Conservation (phyloP, 345 rosid genomes). For the Microcos paniculata region DNA sequence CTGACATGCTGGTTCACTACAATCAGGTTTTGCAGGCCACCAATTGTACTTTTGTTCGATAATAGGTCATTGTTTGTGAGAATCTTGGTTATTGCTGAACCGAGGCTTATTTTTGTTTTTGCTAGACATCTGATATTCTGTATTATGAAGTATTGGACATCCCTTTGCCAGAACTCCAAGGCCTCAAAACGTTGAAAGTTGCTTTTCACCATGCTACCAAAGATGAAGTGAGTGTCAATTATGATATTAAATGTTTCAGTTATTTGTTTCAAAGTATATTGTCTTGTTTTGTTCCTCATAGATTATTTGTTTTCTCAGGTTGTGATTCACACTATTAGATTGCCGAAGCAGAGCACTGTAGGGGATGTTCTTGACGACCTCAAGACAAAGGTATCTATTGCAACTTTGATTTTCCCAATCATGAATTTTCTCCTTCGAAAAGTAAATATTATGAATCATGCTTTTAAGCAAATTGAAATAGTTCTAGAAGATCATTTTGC, state of each 20-base stretch:
- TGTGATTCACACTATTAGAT: constrained; percentile 58
- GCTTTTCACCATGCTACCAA: constrained; percentile 70
- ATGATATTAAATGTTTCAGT: background rate
- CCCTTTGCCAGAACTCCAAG: constrained; percentile 78
- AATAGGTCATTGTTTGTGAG: constrained; percentile 1
- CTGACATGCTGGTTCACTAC: constrained; percentile 74
- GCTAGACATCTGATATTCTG: constrained; percentile 65
- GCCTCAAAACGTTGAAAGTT: constrained; percentile 68
- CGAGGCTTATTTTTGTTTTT: constrained; percentile 10
- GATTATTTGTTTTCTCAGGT: constrained; percentile 35
- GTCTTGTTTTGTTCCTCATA: constrained; percentile 11
- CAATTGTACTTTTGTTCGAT: background rate
- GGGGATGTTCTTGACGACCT: constrained; percentile 72
- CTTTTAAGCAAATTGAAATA: background rate
- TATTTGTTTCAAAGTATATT: constrained; percentile 3
- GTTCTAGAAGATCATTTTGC: background rate
- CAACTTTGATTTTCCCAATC: background rate
- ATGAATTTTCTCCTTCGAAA: background rate
- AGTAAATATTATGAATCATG: background rate
- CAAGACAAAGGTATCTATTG: constrained; percentile 49
- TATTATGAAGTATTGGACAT: constrained; percentile 80
- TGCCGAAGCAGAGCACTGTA: constrained; percentile 72
- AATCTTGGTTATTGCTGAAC: constrained; percentile 13
- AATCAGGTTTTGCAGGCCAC: constrained; percentile 50
- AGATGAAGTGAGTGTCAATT: constrained; percentile 50